phyloP scores from a whole-genome alignment of 1,139 yeast species.

The Ogataea hybrid region DNA sequence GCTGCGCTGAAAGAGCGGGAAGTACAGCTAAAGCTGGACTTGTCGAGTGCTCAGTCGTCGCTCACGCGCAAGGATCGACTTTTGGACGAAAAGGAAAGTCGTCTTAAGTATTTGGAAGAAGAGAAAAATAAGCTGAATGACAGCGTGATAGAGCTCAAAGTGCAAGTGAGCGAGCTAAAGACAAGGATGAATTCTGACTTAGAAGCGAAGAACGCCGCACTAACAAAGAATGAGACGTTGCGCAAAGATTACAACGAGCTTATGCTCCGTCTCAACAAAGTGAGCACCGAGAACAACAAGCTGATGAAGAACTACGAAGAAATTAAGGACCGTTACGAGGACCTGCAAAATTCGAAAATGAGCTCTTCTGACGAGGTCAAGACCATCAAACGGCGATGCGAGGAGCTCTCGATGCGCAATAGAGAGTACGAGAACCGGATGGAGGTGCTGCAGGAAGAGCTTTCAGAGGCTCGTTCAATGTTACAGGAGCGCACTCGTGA shows the following conservation, averaged over 20 bases:
- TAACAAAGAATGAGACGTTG: conserved; percentile 40
- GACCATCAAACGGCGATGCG: conserved; percentile 66
- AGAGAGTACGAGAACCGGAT: conserved; percentile 60
- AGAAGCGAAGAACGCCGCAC: conserved; percentile 40
- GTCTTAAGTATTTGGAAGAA: conserved; percentile 38
- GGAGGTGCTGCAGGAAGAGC: conserved; percentile 76
- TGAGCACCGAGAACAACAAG: conserved; percentile 52
- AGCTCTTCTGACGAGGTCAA: conserved; percentile 56
- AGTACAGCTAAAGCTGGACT: conserved; percentile 29
- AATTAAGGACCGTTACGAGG: conserved; percentile 51
- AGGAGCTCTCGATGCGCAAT: conserved; percentile 67
- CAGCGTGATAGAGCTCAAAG: conserved; percentile 42
- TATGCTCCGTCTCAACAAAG: conserved; percentile 36
- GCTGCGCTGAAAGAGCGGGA: conserved; percentile 36
- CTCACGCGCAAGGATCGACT: conserved; percentile 27
- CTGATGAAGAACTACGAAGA: conserved; percentile 48
- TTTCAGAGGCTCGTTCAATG: conserved; percentile 69
- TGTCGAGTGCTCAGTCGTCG: conserved; percentile 30
- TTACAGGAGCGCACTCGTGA: conserved; percentile 82
- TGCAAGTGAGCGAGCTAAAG: conserved; percentile 44
- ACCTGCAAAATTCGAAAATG: conserved; percentile 44
- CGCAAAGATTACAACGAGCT: conserved; percentile 37
- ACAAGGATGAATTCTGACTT: conserved; percentile 35
- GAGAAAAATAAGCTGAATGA: conserved; percentile 42
- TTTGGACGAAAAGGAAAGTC: conserved; percentile 26